Percentiles rank a stretch among this genome's conserved stretches.
These are phyloP conservation scores for Monilinia fructicola DNA, from an alignment of 2,329 filamentous ascomycete genomes.

Conservation along the genomic window DNA sequence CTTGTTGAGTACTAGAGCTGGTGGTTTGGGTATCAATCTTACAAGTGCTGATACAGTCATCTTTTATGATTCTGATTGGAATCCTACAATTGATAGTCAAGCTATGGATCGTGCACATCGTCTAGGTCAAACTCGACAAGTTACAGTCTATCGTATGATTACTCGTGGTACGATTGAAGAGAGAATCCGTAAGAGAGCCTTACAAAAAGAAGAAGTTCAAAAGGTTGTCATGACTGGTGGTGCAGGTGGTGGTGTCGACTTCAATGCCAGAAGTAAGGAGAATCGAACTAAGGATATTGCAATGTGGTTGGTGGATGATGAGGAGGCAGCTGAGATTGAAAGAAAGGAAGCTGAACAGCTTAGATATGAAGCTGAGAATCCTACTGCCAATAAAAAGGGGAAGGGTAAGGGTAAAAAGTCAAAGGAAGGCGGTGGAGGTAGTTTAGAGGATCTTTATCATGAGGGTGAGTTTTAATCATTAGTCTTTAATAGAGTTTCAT, in stretches of 20 bases:
- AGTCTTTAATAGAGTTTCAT: slow-evolving; percentile 20
- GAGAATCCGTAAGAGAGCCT: slow-evolving; percentile 90
- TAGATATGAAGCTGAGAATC: slow-evolving; percentile 56
- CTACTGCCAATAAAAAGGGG: slow-evolving; percentile 63
- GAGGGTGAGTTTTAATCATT: slow-evolving; percentile 68
- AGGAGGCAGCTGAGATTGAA: slow-evolving; percentile 92
- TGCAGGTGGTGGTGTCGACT: slow-evolving; percentile 80
- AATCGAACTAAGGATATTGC: slow-evolving; percentile 98
- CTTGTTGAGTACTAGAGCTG: slow-evolving; percentile 89
- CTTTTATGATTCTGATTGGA: slow-evolving; percentile 99
- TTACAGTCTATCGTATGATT: slow-evolving; percentile 96
- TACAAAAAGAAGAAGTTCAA: slow-evolving; percentile 98
- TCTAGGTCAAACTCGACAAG: slow-evolving; percentile 91
- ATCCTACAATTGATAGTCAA: slow-evolving; percentile 96
- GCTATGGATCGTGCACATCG: slow-evolving; percentile 99
- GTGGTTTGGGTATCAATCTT: slow-evolving; percentile 96
- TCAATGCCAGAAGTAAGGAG: slow-evolving; percentile 87
- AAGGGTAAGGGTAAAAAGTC: slow-evolving; percentile 55
- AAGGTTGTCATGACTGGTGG: slow-evolving; percentile 94
- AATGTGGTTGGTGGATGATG: slow-evolving; percentile 97
- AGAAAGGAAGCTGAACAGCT: slow-evolving; percentile 84
- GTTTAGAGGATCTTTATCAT: slow-evolving; percentile 97
- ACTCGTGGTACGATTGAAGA: slow-evolving; percentile 97
- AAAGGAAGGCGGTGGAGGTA: slow-evolving; percentile 50
- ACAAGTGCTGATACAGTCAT: slow-evolving; percentile 97